Base-by-base conservation (phyloP, 495 filamentous ascomycete species). In the Pyronema omphalodes region DNA sequence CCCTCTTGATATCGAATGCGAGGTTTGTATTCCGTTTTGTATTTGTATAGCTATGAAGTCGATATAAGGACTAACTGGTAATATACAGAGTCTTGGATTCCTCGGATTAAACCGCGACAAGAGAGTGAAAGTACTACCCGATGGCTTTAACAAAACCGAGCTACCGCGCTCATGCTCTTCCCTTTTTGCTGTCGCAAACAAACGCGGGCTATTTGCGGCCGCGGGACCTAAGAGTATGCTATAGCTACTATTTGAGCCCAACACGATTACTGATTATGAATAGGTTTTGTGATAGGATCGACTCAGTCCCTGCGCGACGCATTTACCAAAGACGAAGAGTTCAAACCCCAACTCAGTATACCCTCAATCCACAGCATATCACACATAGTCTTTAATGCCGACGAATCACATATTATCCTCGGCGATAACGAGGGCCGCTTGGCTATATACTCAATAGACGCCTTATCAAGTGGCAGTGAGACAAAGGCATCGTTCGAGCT, bases 311-410 rank as follows among this genome's bases (percentile, higher is more conserved):
- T 94, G 19, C 78, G 88, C 56, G 78, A 84, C 58, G 79, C 83
- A 0, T 93, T 93, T 59, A 70, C 76, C 34, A 68, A 74, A 3
- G 73, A 76, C 39, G 69, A 70, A 19, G 79, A 84, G 0, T 95
- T 93, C 62, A 73, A 76, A 44, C 83, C 91, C 23, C 77, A 86
- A 57, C 70, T 83, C 18, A 83, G 73, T 37, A 71, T 96, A 9
- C 70, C 80, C 6, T 69, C 94, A 46, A 78, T 81, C 6, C 74
- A 80, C 58, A 75, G 84, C 59, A 76, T 94, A 44, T 89, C 86
- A 5, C 93, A 99, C 66, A 73, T 96, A 7, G 83, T 81, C 23
- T 99, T 96, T 62, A 86, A 85, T 0, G 76, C 83, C 45, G 81
- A 86, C 59, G 93, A 94, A 64, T 76, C 76, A 51, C 88, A 81